A percentile compares a stretch with the other conserved stretches of the same genome.
Conservation (phyloP, 805 yeast genomes). For the Metschnikowia orientalis region DNA sequence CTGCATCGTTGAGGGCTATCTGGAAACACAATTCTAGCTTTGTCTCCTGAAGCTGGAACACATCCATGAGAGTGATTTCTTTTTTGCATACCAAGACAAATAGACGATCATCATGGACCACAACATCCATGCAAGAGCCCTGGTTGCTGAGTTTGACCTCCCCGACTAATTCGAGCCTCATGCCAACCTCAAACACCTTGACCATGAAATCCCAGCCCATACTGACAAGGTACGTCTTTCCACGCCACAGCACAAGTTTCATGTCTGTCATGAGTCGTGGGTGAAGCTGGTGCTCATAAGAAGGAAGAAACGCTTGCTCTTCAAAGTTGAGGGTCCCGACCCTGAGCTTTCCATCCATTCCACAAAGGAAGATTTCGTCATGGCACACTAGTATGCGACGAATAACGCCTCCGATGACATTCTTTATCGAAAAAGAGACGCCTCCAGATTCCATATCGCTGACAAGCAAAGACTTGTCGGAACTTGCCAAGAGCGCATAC, state of each 20-base stretch:
- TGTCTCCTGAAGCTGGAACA: slow-evolving; percentile 24
- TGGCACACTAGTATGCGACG: slow-evolving; percentile 31
- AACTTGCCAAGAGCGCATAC: slow-evolving; percentile 18
- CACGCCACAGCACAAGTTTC: slow-evolving; percentile 18
- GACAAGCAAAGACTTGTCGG: slow-evolving; percentile 17
- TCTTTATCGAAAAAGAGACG: slow-evolving; percentile 15
- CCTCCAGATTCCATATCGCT: slow-evolving; percentile 14
- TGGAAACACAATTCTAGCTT: slow-evolving; percentile 27
- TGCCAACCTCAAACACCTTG: slow-evolving; percentile 30
- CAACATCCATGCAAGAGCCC: slow-evolving; percentile 48
- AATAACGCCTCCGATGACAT: slow-evolving; percentile 25
- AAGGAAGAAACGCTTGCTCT: slow-evolving; percentile 1
- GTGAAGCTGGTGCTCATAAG: slow-evolving; percentile 28
- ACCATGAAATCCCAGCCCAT: slow-evolving; percentile 58
- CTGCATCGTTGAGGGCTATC: slow-evolving; percentile 68
- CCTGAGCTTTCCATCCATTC: slow-evolving; percentile 49
- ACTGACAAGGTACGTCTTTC: slow-evolving; percentile 41
- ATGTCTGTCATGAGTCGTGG: slow-evolving; percentile 36
- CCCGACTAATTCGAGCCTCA: slow-evolving; percentile 1
- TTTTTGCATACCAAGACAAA: slow-evolving; percentile 51
- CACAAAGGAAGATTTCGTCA: slow-evolving; percentile 36
- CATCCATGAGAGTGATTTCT: slow-evolving; percentile 55
- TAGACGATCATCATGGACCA: slow-evolving; percentile 26
- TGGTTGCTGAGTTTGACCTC: slow-evolving; percentile 40
- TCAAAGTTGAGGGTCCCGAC: slow-evolving; percentile 13